Conservation (phyloP, 1,284 basidiomycete species). For the Sanghuangporus weigelae region DNA sequence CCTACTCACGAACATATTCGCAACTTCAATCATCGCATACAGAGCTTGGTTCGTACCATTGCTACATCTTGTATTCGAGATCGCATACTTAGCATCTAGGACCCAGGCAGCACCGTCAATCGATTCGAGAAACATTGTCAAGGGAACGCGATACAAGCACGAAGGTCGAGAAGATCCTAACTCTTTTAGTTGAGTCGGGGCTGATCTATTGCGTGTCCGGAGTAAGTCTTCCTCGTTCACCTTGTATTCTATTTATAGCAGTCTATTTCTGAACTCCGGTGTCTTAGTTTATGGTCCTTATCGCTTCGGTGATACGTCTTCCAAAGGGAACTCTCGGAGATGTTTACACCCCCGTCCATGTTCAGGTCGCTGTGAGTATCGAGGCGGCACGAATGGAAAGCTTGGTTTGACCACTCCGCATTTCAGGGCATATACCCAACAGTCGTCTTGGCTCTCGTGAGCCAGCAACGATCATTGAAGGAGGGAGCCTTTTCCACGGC, state of each 20-base stretch:
- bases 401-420: not conserved
- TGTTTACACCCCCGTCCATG: slow-evolving; percentile 1
- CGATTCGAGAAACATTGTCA: not conserved
- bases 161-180: slow-evolving; percentile 3
- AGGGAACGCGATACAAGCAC: not conserved
- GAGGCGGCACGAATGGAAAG: not conserved
- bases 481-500: not conserved
- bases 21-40: not conserved
- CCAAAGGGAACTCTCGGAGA: slow-evolving; percentile 1
- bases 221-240: not conserved
- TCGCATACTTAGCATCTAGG: not conserved
- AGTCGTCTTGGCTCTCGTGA: not conserved
- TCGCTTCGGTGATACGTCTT: not conserved
- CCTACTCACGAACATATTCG: slow-evolving; percentile 1
- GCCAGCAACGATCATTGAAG: slow-evolving; percentile 1
- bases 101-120: not conserved
- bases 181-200: slow-evolving; percentile 5
- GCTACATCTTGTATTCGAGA: not conserved
- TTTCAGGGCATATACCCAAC: slow-evolving; percentile 1
- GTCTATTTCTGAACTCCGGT: not conserved
- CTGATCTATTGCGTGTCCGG: slow-evolving; percentile 6
- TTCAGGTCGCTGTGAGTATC: slow-evolving; percentile 5
- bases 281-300: not conserved
- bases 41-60: not conserved
- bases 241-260: not conserved